A percentile compares a stretch with the other conserved stretches of the same genome.
phyloP scores from a whole-genome alignment of 768 basidiomycete species.

The Suillus luteus region DNA sequence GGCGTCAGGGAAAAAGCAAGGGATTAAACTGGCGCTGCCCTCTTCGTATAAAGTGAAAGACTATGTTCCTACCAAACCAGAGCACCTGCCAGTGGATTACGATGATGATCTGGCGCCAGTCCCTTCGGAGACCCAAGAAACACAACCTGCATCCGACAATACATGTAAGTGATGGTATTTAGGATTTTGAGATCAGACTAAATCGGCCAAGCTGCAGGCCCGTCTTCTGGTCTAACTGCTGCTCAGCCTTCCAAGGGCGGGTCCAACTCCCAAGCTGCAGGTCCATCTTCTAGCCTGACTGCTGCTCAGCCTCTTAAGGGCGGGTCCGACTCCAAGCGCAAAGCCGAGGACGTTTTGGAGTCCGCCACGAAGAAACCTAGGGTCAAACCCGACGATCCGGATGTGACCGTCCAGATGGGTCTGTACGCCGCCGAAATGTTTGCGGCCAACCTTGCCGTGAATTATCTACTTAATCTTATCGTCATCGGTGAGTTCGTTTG shows the following conservation, averaged over 20 bases:
- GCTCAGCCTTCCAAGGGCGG: no score
- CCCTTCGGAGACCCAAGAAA: not conserved
- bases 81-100: not conserved
- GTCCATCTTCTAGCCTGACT: no score
- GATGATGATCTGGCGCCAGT: not conserved
- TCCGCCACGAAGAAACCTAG: not conserved
- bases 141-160: not conserved
- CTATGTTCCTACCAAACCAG: not conserved
- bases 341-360: not conserved
- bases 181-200: not conserved
- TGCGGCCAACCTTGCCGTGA: not conserved
- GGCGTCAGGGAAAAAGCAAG: not conserved
- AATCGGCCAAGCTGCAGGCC: not conserved
- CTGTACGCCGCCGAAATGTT: not conserved
- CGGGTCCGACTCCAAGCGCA: not conserved
- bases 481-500: not conserved
- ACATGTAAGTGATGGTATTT: not conserved
- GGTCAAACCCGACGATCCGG: not conserved
- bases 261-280: not conserved
- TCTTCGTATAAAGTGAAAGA: not conserved
- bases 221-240: no score
- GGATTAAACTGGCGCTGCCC: not conserved
- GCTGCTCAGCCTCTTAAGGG: no score
- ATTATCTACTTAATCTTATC: not conserved
- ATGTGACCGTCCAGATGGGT: not conserved